Evolutionary conservation across 192 early-diverging fungal species (phyloP).

Genomic region (Mortierella claussenii): DNA sequence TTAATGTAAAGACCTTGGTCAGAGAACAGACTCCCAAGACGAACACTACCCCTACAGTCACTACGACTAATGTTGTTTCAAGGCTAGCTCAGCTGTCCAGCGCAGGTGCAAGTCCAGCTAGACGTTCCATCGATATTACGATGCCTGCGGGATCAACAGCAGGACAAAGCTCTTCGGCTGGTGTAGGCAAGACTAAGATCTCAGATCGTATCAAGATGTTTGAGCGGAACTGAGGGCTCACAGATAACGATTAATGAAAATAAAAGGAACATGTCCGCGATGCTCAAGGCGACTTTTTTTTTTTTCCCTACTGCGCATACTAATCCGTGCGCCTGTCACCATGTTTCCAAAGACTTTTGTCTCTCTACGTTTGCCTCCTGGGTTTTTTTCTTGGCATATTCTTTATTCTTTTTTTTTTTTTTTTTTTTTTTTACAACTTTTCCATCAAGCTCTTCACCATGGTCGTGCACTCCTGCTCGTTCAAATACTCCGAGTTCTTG

Average conservation of each 20-base stretch:
- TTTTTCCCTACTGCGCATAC: not conserved
- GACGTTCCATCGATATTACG: no score
- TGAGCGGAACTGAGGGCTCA: constrained; percentile 2
- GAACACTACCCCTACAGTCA: no score
- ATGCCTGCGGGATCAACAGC: not conserved
- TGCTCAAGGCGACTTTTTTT: not conserved
- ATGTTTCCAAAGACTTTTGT: no score
- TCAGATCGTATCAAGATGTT: constrained; percentile 30
- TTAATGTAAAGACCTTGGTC: no score
- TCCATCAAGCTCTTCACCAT: constrained; percentile 52
- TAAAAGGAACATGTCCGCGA: not conserved
- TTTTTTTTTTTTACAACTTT: constrained; percentile 16
- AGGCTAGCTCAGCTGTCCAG: no score
- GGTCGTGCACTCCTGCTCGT: constrained; percentile 62
- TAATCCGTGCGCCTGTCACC: not conserved
- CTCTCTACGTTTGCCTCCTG: not conserved
- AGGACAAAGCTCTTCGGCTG: not conserved
- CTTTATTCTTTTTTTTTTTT: not conserved
- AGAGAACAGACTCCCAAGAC: no score
- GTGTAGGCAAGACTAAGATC: constrained; percentile 6
- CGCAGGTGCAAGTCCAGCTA: no score
- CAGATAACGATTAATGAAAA: not conserved
- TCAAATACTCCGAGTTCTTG: constrained; percentile 76
- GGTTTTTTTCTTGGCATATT: not conserved
- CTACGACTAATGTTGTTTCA: no score